Percentiles rank a stretch among this genome's conserved stretches.
Evolutionary conservation across 2,329 filamentous ascomycete genomes (phyloP).

Genomic region (Thelonectria olida): DNA sequence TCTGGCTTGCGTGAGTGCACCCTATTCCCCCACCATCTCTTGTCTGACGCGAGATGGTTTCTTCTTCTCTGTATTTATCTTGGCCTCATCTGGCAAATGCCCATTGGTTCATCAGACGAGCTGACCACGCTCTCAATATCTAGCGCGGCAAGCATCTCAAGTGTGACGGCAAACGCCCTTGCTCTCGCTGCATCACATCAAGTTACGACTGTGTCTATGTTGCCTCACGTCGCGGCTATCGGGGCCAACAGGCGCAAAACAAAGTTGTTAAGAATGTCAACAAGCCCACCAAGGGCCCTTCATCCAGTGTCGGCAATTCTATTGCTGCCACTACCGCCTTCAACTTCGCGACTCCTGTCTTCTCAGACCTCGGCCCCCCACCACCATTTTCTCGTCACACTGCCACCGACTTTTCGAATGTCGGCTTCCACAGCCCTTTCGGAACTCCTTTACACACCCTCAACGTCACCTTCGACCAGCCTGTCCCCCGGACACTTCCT

Average conservation of each 20-base stretch:
- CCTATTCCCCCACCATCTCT: background rate
- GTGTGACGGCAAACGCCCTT: constrained; percentile 77
- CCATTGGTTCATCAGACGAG: too few species aligned
- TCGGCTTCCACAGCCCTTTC: constrained; percentile 2
- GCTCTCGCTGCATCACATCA: constrained; percentile 69
- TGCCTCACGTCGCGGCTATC: constrained; percentile 78
- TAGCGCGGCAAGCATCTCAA: constrained; percentile 75
- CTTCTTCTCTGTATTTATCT: too few species aligned
- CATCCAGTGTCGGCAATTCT: constrained; percentile 28
- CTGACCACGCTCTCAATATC: constrained; percentile 9
- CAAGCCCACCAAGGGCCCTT: background rate
- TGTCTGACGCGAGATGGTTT: background rate
- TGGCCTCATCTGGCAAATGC: too few species aligned
- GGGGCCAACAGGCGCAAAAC: constrained; percentile 59
- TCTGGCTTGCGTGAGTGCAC: constrained; percentile 60
- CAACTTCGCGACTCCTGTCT: background rate
- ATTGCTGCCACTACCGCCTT: background rate
- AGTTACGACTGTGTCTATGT: constrained; percentile 74
- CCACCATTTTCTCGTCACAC: constrained; percentile 27
- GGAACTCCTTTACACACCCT: constrained; percentile 47
- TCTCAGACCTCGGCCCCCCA: constrained; percentile 3
- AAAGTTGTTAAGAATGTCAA: constrained; percentile 48
- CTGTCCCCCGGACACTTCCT: constrained; percentile 14
- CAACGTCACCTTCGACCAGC: constrained; percentile 14
- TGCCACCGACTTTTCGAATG: background rate